Evolutionary conservation across 768 basidiomycete species (phyloP).

Genomic region (Guyanaporus albipodus): DNA sequence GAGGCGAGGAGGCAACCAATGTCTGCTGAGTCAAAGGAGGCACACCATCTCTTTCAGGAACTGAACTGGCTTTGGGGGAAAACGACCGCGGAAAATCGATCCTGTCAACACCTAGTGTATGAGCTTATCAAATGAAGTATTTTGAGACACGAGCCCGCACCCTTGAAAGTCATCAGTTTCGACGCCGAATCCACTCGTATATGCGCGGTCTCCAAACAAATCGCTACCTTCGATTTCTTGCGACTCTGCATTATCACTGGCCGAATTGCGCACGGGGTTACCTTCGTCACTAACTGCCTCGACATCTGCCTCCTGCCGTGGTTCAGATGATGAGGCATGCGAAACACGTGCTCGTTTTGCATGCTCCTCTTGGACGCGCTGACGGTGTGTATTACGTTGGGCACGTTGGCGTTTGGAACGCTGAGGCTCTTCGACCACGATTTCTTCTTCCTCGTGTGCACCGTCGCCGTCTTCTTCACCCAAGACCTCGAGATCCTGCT

Average conservation of each 20-base stretch:
- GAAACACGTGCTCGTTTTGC: constrained; percentile 16
- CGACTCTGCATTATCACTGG: neutral
- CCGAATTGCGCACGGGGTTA: neutral
- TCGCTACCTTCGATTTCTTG: constrained; percentile 14
- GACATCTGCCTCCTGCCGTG: neutral
- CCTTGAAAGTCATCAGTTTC: neutral
- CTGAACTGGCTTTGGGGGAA: neutral
- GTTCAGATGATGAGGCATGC: neutral
- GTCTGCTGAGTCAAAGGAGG: constrained; percentile 25
- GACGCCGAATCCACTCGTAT: neutral
- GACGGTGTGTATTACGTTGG: neutral
- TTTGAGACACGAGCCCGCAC: constrained; percentile 9
- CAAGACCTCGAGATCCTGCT: neutral
- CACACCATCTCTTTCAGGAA: constrained; percentile 3
- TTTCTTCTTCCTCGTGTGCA: neutral
- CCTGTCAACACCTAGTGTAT: constrained; percentile 3
- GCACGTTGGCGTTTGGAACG: constrained; percentile 15
- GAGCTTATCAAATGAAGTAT: neutral
- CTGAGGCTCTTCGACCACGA: neutral
- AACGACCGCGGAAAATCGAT: neutral
- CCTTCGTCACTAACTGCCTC: neutral
- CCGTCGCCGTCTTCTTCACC: constrained; percentile 5
- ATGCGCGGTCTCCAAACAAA: constrained; percentile 21
- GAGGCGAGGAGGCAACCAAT: constrained; percentile 22
- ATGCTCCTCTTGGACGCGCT: neutral